A percentile compares a stretch with the other conserved stretches of the same genome.
These are phyloP conservation scores for Planoprotostelium fungivorum DNA, from an alignment of 78 protist genomes.

Conservation along the genomic window DNA sequence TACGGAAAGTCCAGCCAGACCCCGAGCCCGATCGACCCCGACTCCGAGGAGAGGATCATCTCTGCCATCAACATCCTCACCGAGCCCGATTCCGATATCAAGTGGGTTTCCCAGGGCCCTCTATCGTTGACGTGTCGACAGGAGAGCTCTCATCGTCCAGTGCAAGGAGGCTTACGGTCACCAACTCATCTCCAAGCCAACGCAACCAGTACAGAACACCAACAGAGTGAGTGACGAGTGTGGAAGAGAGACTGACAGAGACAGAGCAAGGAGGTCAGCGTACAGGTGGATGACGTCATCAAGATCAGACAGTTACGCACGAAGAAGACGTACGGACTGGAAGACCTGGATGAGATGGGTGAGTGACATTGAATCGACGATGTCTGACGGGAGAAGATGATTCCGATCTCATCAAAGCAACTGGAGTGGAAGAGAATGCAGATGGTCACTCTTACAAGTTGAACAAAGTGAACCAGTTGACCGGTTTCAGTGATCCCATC, in stretches of 20 bases:
- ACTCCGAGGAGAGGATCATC: slow-evolving; percentile 73
- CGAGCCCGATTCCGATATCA: not conserved
- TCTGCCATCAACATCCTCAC: slow-evolving; percentile 51
- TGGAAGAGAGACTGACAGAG: too few species aligned
- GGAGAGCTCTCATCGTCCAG: slow-evolving; percentile 29
- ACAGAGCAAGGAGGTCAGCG: slow-evolving; percentile 10
- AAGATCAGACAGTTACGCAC: slow-evolving; percentile 63
- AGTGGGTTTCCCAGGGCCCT: not conserved
- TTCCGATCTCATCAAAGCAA: not conserved
- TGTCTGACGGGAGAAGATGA: not conserved
- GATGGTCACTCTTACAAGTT: slow-evolving; percentile 5
- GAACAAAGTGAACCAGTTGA: slow-evolving; percentile 79
- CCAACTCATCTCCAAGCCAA: not conserved
- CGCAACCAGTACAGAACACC: slow-evolving; percentile 24
- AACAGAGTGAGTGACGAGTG: not conserved
- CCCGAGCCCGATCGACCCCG: slow-evolving; percentile 44
- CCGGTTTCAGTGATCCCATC: slow-evolving; percentile 90
- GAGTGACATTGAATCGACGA: not conserved
- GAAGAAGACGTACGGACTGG: slow-evolving; percentile 34
- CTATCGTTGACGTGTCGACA: not conserved
- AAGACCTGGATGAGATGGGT: slow-evolving; percentile 36
- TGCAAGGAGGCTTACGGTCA: slow-evolving; percentile 58
- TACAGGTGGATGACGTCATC: slow-evolving; percentile 69
- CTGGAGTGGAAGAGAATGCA: slow-evolving; percentile 8
- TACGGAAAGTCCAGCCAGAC: slow-evolving; percentile 32